Conservation (phyloP, 1,284 basidiomycete genomes). For the Ganoderma leucocontextum region DNA sequence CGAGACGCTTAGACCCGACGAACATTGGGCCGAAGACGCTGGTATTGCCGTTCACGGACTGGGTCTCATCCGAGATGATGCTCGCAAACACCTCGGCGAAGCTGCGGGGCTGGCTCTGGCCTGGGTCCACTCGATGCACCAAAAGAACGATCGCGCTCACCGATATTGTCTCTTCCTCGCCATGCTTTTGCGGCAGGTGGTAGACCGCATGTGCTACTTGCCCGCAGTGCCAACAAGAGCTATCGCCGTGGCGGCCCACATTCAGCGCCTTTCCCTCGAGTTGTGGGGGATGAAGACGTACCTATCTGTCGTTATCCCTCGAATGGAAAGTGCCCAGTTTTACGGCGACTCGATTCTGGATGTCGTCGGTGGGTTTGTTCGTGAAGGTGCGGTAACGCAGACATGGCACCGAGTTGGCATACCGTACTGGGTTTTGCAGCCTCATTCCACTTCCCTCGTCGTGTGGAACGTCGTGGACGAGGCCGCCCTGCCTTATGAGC, state of each 20-base stretch:
- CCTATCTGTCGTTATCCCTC: neutral
- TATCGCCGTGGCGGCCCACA: constrained; percentile 15
- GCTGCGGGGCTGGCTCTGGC: neutral
- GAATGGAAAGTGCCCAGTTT: neutral
- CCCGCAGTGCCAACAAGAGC: neutral
- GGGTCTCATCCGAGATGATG: neutral
- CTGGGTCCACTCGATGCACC: neutral
- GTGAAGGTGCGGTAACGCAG: neutral
- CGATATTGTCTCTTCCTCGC: constrained; percentile 1
- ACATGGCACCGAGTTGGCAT: neutral
- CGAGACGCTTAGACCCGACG: neutral
- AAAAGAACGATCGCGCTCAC: neutral
- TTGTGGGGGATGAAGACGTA: constrained; percentile 11
- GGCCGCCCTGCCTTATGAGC: neutral
- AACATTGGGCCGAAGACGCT: constrained; percentile 1
- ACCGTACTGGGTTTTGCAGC: constrained; percentile 15
- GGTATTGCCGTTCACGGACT: neutral
- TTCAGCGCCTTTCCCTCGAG: constrained; percentile 11
- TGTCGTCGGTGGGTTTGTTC: constrained; percentile 14
- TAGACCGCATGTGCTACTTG: neutral
- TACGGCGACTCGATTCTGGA: neutral
- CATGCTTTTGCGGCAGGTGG: constrained; percentile 7
- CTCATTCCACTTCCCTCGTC: neutral
- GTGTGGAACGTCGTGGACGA: constrained; percentile 12
- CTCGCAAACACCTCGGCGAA: too few relatives aligned